Evolutionary conservation across 139 green algal genomes (phyloP), one percentile per base, ranked within the genome.

Genomic region (Eudorina sp.): DNA sequence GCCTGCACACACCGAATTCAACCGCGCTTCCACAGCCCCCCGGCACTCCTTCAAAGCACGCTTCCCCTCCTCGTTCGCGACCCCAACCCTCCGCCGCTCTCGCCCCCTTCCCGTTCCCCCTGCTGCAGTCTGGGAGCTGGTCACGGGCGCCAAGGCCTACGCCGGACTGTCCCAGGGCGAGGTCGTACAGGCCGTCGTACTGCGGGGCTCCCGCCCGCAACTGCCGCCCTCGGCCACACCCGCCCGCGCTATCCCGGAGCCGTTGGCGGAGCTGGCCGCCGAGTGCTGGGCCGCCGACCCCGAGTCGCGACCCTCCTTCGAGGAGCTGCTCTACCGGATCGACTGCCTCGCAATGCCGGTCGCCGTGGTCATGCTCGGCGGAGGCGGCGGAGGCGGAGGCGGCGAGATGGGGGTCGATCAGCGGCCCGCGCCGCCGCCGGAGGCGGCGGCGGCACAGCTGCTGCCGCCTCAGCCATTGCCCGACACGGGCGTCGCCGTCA

Each of bases 131-230:
- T 87, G 81, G 81, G 81, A 87, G 81, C 64, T 87, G n/a, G 41
- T 16, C 81, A 87, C 81, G 0, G 81, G 81, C 64, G 69, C 55
- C 31, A 83, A 85, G 41, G 82, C 89, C 18, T 92, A 90, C 74
- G 18, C 31, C 43, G 78, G 68, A 38, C 76, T 90, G 25, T 83
- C 40, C 14, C 51, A 86, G 60, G 77, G 83, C 27, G 89, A 92
- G 58, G 80, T 92, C 25, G 83, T 92, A 34, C 83, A 90, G 25
- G 45, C 40, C 21, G 89, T 92, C 34, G 83, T 90, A 38, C 80
- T 87, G 62, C 29, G 36, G 7, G 64, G 75, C 29, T 55, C 31
- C 34, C 83, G 89, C 29, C 89, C 89, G n/a, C 31, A 80, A 36
- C 75, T 68, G 75, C 31, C 75, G 48, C 75, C 70, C 21, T 13